Evolutionary conservation across 129 eudicot species (phyloP), one percentile per base, ranked within the genome.

Genomic region (Centrapalus pauciflorus): DNA sequence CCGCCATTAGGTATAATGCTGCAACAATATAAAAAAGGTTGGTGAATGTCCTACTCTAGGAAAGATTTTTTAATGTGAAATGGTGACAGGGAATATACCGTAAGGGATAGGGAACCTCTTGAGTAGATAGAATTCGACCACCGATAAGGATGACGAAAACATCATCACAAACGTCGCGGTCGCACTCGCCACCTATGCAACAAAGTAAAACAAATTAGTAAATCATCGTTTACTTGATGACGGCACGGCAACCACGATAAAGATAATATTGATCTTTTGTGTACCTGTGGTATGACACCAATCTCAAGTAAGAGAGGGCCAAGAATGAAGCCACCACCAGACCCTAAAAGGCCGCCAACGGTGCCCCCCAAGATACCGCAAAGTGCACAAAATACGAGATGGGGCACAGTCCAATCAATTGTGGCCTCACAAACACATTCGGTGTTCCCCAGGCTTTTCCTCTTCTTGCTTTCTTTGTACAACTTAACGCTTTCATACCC

Each of bases 161-260:
- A 92, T 80, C 98, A 92, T 92, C 87, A 92, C 98, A 69, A 92
- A 92, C 12, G 98, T 92, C 30, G 98, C 98, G 41, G 98, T 92
- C 19, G 98, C 96, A 21, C 97, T 90, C 3, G 97, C 97, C 11
- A 87, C 97, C 95, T 90, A 77, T 23, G 27, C 2, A 16, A 62
- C 55, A 14, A 3, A 23, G 33, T 13, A 26, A 55, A 21, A 66
- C n/a, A 2, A 17, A 50, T 1, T 13, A 4, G 12, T 40, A 30
- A 60, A 32, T 13, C 20, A 27, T 17, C 73, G 43, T 32, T 74
- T 49, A 61, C 55, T 24, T 55, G 27, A 34, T 49, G 21, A 32
- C 2, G 66, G n/a, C n/a, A 32, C 2, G 66, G 61, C 23, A 56
- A 55, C 14, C 13, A 38, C 4, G 23, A 41, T 13, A 21, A 61